Percentiles rank a stretch among this genome's conserved stretches.
phyloP scores from a whole-genome alignment of 495 filamentous ascomycete species.

The Hyphodiscus hymeniophilus region DNA sequence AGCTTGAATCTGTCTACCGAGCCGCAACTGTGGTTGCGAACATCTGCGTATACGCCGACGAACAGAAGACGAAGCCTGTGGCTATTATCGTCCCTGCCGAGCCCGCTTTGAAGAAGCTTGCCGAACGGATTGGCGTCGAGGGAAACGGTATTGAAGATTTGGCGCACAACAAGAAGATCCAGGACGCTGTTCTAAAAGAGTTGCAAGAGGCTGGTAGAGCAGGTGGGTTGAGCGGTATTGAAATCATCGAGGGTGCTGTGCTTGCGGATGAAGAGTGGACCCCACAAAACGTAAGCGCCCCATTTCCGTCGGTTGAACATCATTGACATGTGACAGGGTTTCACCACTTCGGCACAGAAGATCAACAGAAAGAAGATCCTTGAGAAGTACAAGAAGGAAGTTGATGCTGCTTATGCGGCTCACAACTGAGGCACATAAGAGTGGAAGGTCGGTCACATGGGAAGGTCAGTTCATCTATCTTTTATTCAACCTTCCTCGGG shows the following conservation, averaged over 20 bases:
- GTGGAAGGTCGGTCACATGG: too few relatives aligned
- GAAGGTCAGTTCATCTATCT: too few relatives aligned
- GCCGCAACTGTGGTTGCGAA: slow-evolving; percentile 78
- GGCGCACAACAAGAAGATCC: slow-evolving; percentile 76
- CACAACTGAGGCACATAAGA: slow-evolving; percentile 9
- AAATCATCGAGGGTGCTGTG: slow-evolving; percentile 89
- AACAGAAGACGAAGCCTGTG: slow-evolving; percentile 73
- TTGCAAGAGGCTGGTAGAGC: slow-evolving; percentile 66
- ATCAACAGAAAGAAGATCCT: slow-evolving; percentile 63
- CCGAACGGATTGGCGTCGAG: slow-evolving; percentile 58
- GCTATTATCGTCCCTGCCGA: slow-evolving; percentile 93
- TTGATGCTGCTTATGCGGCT: slow-evolving; percentile 46
- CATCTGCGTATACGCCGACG: slow-evolving; percentile 88
- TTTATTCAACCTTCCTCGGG: too few relatives aligned
- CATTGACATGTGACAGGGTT: slow-evolving; percentile 37
- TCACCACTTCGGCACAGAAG: slow-evolving; percentile 71
- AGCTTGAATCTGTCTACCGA: slow-evolving; percentile 94
- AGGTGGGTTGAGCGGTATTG: slow-evolving; percentile 74
- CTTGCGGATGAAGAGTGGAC: slow-evolving; percentile 97
- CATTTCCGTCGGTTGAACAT: not conserved
- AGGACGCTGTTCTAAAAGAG: slow-evolving; percentile 69
- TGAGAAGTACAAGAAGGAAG: slow-evolving; percentile 56
- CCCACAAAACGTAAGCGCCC: slow-evolving; percentile 75
- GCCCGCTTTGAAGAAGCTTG: slow-evolving; percentile 75
- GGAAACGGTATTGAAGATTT: slow-evolving; percentile 69